These are phyloP conservation scores for Macrocystidia cucumis DNA, from an alignment of 1,284 basidiomycete species.

Conservation along the genomic window DNA sequence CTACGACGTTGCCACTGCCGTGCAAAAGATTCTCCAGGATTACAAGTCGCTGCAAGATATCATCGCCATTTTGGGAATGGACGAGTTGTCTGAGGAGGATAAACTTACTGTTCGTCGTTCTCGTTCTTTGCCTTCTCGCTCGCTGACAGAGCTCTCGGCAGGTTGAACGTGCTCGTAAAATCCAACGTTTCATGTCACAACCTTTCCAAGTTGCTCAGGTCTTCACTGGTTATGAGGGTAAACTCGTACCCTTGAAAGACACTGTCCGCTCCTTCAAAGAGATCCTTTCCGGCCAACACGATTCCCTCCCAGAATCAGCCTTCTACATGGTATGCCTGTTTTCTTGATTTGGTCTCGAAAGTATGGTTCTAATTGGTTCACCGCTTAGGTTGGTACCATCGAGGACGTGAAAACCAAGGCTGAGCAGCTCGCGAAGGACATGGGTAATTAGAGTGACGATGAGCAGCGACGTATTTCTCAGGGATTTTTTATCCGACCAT, in stretches of 20 bases:
- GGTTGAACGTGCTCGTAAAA: conserved; percentile 87
- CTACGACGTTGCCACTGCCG: conserved; percentile 91
- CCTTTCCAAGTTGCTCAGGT: conserved; percentile 99
- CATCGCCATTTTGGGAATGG: conserved; percentile 98
- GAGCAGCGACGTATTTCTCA: conserved; percentile 7
- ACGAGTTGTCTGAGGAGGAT: conserved; percentile 99
- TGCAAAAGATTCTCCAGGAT: conserved; percentile 98
- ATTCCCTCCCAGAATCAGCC: conserved; percentile 86
- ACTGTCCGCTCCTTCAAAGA: conserved; percentile 93
- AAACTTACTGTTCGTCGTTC: conserved; percentile 80
- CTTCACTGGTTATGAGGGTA: conserved; percentile 98
- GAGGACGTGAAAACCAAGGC: conserved; percentile 96
- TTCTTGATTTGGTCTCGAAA: neutral
- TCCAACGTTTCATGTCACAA: conserved; percentile 98
- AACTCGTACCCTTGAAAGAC: conserved; percentile 90
- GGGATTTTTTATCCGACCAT: conserved; percentile 7
- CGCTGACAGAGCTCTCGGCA: too few relatives aligned
- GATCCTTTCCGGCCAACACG: conserved; percentile 88
- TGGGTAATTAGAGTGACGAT: conserved; percentile 47
- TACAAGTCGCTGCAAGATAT: conserved; percentile 99
- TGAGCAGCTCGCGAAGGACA: conserved; percentile 92
- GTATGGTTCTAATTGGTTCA: too few relatives aligned
- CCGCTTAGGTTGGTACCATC: conserved; percentile 75
- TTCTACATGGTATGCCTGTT: conserved; percentile 73
- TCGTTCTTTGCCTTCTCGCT: neutral